Base-by-base conservation (phyloP, 208 protist species). In the Trichomonas tenax region DNA sequence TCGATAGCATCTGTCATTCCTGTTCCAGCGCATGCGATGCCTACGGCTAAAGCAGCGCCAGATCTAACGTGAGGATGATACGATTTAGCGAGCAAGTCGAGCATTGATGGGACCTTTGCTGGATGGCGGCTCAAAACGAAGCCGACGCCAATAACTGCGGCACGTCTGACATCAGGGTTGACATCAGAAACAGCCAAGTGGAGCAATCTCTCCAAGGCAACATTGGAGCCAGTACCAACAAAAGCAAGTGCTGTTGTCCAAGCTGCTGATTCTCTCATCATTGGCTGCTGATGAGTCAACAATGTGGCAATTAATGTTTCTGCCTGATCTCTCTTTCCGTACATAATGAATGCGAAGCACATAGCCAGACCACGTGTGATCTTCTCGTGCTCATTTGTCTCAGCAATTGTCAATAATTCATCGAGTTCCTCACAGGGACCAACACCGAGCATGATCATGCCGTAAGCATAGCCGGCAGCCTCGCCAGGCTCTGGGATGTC, bases 311-410 rank as follows among this genome's bases (percentile, higher is more conserved):
- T 99, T 0, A 99, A 51, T 2, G 90, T 97, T 86, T 99, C 98
- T 23, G 98, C 98, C 95, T 98, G 98, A 96, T 99, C 98, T 97
- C 99, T 99, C 46, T 98, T 98, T 44, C 99, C 99, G 96, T 99
- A 99, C 97, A 99, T 98, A 84, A 99, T 98, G 23, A 99, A 97
- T 21, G 99, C 98, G 45, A 99, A 97, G 45, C 98, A 99, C 97
- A 99, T 98, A 40, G 98, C 98, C 17, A 99, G 96, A 36, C 99
- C 99, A 48, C 99, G 98, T 96, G 99, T 99, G 90, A 99, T 99
- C 98, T 99, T 99, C 97, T 99, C 99, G 97, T 99, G 99, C 97
- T 99, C 98, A 48, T 99, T 99, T 95, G 99, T 98, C 96, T 99
- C 97, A n/a, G 98, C 98, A 8, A 51, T 21, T 51, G 0, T 51